Conservation (phyloP, 768 basidiomycete genomes). For the Crassisporium funariophilum region DNA sequence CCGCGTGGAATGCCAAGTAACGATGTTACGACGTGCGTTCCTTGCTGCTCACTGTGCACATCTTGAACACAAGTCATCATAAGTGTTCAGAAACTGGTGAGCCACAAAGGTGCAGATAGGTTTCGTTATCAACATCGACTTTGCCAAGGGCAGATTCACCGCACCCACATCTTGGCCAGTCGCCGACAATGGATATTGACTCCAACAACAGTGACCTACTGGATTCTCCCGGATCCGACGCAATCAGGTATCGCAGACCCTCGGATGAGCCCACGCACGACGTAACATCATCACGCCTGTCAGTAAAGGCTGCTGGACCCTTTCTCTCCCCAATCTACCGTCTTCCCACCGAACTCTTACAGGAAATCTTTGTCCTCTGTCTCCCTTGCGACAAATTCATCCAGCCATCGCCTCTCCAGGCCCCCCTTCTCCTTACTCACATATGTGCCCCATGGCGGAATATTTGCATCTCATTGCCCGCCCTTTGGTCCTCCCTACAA, state of each 20-base stretch:
- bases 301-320: not conserved
- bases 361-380: constrained; percentile 26
- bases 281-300: not conserved
- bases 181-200: too few relatives aligned
- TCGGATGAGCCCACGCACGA: too few relatives aligned
- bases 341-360: constrained; percentile 25
- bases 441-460: constrained; percentile 32
- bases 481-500: constrained; percentile 30
- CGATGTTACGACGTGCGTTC: not conserved
- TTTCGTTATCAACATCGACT: too few relatives aligned
- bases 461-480: constrained; percentile 27
- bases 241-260: too few relatives aligned
- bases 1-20: not conserved
- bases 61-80: too few relatives aligned
- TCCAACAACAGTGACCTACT: too few relatives aligned
- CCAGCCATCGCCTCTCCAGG: constrained; percentile 8
- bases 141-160: too few relatives aligned
- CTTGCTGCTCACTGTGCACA: too few relatives aligned
- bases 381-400: constrained; percentile 18
- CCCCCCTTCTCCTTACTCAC: constrained; percentile 24
- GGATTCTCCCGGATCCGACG: too few relatives aligned
- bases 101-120: too few relatives aligned
- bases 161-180: too few relatives aligned
- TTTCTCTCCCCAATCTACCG: constrained; percentile 24
- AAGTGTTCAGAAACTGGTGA: too few relatives aligned